Percentiles rank a stretch among this genome's conserved stretches.
These are phyloP conservation scores for Diplodia sapinea DNA, from an alignment of 2,329 filamentous ascomycete species.

Conservation along the genomic window DNA sequence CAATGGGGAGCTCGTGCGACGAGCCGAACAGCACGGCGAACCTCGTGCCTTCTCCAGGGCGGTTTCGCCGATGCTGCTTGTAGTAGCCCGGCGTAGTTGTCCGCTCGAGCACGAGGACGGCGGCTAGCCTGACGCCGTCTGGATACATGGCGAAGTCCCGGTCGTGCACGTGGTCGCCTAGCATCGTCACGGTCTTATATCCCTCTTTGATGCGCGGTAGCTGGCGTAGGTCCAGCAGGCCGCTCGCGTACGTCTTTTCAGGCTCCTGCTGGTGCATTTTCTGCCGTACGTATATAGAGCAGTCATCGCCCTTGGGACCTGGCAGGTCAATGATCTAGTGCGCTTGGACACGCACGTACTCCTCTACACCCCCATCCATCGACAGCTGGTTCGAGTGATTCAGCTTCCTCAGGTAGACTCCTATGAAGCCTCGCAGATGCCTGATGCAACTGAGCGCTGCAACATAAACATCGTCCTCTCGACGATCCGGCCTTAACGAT, in stretches of 20 bases:
- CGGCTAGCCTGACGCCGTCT: neutral
- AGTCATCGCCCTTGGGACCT: neutral
- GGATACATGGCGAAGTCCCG: neutral
- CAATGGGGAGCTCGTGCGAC: neutral
- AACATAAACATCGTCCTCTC: neutral
- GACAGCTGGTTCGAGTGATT: no score
- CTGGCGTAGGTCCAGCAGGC: neutral
- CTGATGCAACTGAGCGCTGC: neutral
- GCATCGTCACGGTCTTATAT: neutral
- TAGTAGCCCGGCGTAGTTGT: neutral
- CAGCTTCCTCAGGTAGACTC: neutral
- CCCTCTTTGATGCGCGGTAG: neutral
- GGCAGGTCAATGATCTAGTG: neutral
- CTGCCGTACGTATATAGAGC: neutral
- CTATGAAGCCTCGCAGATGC: neutral
- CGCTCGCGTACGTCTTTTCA: neutral
- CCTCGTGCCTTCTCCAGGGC: neutral
- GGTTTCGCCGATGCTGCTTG: neutral
- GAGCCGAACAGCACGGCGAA: slow-evolving; percentile 10
- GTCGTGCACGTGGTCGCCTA: neutral
- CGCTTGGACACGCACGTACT: neutral
- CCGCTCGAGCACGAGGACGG: neutral
- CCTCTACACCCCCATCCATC: no score
- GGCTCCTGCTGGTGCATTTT: neutral
- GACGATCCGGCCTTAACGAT: neutral